Evolutionary conservation across 2,329 filamentous ascomycete species (phyloP), one percentile per base, ranked within the genome.

Genomic region (Alternaria sp.): DNA sequence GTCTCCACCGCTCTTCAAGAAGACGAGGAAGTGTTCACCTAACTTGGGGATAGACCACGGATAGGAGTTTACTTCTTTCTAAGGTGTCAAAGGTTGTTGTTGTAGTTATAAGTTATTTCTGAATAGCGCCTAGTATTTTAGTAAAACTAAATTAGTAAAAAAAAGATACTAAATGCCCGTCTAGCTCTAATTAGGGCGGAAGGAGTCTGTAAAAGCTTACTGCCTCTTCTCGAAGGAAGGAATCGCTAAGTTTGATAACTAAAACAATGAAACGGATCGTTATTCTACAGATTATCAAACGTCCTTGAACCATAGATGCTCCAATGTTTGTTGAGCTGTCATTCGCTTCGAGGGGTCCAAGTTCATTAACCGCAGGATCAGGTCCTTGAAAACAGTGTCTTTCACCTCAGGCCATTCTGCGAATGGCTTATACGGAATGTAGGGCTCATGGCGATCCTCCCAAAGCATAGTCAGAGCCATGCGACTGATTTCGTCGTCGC

Each of bases 311-410:
- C 62, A 76, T 3, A 59, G 51, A 60, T 77, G 78, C 8, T 71
- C 62, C 24, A 80, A 71, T 40, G 78, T 77, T 58, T 80, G 70
- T 44, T 69, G 65, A 51, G 79, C 79, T 40, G 79, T 79, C 54
- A 80, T 74, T 40, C 79, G 68, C 71, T 70, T 75, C 23, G 66
- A 63, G 7, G 80, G 79, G 62, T 81, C 78, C 59, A 81, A 74
- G 54, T 71, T 73, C 31, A 73, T 79, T 75, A 81, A 77, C 49
- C 72, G 65, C 49, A 57, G 50, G 59, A 81, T 71, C 26, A 81
- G 66, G 51, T 80, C 79, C 58, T 78, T 77, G 62, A 81, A 79
- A 2, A 72, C 69, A 13, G 60, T 56, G 48, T 83, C 79, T 17
- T 17, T 17, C 48, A 74, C 63, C 23, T 64, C 67, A 28, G 51